A percentile compares a stretch with the other conserved stretches of the same genome.
phyloP scores from a whole-genome alignment of 192 early-diverging fungal species.

The Coemansia sp. region DNA sequence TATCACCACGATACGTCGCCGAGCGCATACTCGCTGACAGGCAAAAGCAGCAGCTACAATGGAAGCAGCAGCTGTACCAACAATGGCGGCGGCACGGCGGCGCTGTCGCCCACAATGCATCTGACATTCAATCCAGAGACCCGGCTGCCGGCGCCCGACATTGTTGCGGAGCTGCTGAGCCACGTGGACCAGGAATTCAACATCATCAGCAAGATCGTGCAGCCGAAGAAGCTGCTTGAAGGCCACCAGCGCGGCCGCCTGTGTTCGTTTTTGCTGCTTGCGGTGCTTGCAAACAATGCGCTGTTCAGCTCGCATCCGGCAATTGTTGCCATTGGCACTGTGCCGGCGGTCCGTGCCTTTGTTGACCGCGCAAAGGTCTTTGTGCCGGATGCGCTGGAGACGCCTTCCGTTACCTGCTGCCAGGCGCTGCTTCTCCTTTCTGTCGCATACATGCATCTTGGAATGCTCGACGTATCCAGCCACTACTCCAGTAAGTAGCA shows the following conservation, averaged over 20 bases:
- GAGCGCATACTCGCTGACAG: slow-evolving; percentile 10
- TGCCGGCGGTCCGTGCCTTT: slow-evolving; percentile 18
- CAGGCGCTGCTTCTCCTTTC: slow-evolving; percentile 36
- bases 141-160: slow-evolving; percentile 26
- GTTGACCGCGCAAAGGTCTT: slow-evolving; percentile 35
- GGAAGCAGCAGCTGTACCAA: slow-evolving; percentile 1
- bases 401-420: slow-evolving; percentile 24
- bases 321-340: slow-evolving; percentile 12
- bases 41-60: not conserved
- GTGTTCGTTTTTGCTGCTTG: slow-evolving; percentile 30
- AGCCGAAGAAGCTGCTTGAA: slow-evolving; percentile 26
- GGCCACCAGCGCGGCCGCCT: slow-evolving; percentile 16
- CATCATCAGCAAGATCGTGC: slow-evolving; percentile 43
- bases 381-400: slow-evolving; percentile 39
- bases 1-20: slow-evolving; percentile 6
- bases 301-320: slow-evolving; percentile 42
- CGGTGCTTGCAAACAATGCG: slow-evolving; percentile 44
- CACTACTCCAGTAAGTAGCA: slow-evolving; percentile 48
- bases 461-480: slow-evolving; percentile 36
- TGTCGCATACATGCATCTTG: slow-evolving; percentile 38
- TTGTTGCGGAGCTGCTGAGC: slow-evolving; percentile 37
- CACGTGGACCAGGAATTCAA: slow-evolving; percentile 36
- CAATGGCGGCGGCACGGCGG: not conserved
- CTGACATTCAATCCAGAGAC: slow-evolving; percentile 32
- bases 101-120: not conserved